These are phyloP conservation scores for Aspergillus conjunctus DNA, from an alignment of 495 filamentous ascomycete species.

Conservation along the genomic window DNA sequence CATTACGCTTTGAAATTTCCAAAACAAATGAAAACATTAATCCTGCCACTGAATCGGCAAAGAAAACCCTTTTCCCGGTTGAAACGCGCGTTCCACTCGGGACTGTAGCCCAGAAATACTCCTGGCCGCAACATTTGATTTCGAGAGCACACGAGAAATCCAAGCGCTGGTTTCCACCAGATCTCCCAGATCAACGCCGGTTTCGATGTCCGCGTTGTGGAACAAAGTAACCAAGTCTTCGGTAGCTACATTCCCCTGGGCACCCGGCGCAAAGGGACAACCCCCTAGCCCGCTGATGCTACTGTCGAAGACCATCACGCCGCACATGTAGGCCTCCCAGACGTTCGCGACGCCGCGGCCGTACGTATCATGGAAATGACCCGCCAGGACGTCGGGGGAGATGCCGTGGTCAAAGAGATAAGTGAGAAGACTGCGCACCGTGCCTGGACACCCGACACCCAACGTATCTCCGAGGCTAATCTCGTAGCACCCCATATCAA, in stretches of 20 bases:
- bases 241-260: slow-evolving; percentile 48
- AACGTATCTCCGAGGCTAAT: slow-evolving; percentile 49
- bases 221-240: slow-evolving; percentile 49
- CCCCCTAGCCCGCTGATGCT: slow-evolving; percentile 49
- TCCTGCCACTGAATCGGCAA: neutral
- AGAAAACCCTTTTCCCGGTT: neutral
- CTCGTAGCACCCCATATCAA: slow-evolving; percentile 47
- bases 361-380: slow-evolving; percentile 53
- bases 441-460: slow-evolving; percentile 39
- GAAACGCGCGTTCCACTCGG: neutral
- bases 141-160: neutral
- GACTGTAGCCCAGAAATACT: neutral
- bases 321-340: slow-evolving; percentile 43
- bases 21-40: neutral
- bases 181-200: slow-evolving; percentile 39
- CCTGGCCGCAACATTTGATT: neutral
- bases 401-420: slow-evolving; percentile 32
- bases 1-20: neutral
- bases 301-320: slow-evolving; percentile 47
- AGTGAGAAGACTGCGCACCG: slow-evolving; percentile 32
- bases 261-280: slow-evolving; percentile 51
- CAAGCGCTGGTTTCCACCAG: slow-evolving; percentile 25
- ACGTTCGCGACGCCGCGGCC: slow-evolving; percentile 47
- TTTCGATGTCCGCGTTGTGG: slow-evolving; percentile 39
- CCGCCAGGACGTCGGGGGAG: slow-evolving; percentile 36